Conservation (phyloP, 148 eudicot genomes). For the Vaccinium macrocarpon region DNA sequence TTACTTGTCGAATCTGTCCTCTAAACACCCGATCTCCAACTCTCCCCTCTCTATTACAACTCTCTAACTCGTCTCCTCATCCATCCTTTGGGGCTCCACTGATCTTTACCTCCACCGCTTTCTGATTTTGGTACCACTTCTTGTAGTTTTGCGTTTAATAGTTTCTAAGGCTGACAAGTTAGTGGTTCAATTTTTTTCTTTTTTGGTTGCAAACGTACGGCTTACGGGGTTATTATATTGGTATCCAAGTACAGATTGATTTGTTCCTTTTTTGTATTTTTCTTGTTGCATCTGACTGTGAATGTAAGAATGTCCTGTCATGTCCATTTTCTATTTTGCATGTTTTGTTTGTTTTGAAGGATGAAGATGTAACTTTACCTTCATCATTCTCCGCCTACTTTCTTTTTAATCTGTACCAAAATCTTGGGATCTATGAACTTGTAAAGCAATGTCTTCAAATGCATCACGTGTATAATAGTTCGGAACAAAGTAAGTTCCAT, state of each 20-base stretch:
- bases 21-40: too few relatives aligned
- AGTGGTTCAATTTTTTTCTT: background rate
- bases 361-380: conserved; percentile 4
- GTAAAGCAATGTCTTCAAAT: background rate
- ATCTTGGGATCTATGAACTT: background rate
- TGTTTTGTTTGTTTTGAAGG: background rate
- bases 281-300: background rate
- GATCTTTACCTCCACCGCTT: background rate
- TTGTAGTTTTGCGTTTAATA: background rate
- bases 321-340: background rate
- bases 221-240: background rate
- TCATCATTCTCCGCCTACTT: background rate
- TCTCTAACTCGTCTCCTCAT: too few relatives aligned
- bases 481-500: background rate
- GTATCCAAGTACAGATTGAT: background rate
- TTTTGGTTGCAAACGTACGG: background rate
- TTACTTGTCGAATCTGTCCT: too few relatives aligned
- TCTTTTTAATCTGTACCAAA: too few relatives aligned
- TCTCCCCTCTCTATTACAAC: too few relatives aligned
- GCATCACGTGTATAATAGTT: background rate
- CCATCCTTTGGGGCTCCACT: background rate
- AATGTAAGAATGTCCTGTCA: background rate
- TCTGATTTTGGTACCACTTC: background rate
- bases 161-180: background rate
- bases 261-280: background rate